Conservation (phyloP, 148 eudicot species). For the Suaeda aralocaspica region DNA sequence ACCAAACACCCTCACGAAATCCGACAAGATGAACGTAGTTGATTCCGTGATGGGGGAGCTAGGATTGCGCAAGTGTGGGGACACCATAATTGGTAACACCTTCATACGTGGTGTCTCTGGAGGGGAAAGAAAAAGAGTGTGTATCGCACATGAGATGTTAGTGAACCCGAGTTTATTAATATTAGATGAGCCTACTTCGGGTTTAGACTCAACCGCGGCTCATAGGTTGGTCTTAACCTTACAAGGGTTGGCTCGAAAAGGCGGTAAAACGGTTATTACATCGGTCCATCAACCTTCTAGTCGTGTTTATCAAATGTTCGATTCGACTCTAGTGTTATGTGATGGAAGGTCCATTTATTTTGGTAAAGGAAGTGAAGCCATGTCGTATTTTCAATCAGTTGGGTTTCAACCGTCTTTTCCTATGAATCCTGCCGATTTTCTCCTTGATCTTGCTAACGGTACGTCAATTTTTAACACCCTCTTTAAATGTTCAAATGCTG, state of each 20-base stretch:
- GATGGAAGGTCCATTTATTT: constrained; percentile 71
- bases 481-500: background rate
- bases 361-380: constrained; percentile 62
- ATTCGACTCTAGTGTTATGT: constrained; percentile 60
- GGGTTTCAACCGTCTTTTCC: constrained; percentile 75
- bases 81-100: constrained; percentile 70
- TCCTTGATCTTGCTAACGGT: constrained; percentile 99
- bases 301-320: constrained; percentile 59
- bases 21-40: constrained; percentile 38
- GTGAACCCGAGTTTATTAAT: constrained; percentile 75
- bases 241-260: constrained; percentile 41
- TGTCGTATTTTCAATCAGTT: constrained; percentile 56
- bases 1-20: constrained; percentile 35
- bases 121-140: constrained; percentile 80
- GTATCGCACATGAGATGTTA: constrained; percentile 83
- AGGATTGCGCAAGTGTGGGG: constrained; percentile 52
- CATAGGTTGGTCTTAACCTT: constrained; percentile 44
- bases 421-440: constrained; percentile 94
- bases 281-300: constrained; percentile 93
- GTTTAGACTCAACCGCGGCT: constrained; percentile 82
- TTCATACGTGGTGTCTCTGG: constrained; percentile 80
- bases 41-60: constrained; percentile 57
- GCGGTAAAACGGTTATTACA: constrained; percentile 60
- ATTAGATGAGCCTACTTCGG: constrained; percentile 87
- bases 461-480: constrained; percentile 26